Evolutionary conservation across 2,329 filamentous ascomycete genomes (phyloP).

Genomic region (Trichoderma endophyticum): DNA sequence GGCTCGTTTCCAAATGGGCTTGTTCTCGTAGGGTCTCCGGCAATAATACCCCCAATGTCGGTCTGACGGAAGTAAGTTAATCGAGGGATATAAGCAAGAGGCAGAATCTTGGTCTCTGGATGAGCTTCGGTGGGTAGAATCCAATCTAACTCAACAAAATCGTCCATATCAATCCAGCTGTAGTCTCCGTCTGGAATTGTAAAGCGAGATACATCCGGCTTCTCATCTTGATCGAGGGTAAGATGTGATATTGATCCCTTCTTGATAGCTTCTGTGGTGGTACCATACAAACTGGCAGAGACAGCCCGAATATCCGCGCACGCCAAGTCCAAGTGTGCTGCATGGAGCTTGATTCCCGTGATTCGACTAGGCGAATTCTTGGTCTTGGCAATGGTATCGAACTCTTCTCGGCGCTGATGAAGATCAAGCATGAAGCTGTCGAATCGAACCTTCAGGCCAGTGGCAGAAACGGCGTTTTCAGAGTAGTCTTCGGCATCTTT

Average conservation of each 20-base stretch:
- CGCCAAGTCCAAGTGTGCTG: slow-evolving; percentile 87
- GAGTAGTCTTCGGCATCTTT: slow-evolving; percentile 87
- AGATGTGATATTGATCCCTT: slow-evolving; percentile 52
- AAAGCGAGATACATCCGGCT: slow-evolving; percentile 78
- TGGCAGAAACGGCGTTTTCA: slow-evolving; percentile 76
- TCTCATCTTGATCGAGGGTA: slow-evolving; percentile 53
- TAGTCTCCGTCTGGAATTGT: slow-evolving; percentile 94
- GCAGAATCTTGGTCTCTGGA: slow-evolving; percentile 89
- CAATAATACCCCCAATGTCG: slow-evolving; percentile 77
- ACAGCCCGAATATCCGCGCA: slow-evolving; percentile 90
- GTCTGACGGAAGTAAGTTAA: slow-evolving; percentile 98
- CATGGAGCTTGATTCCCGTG: slow-evolving; percentile 92
- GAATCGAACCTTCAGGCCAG: slow-evolving; percentile 91
- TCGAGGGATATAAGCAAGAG: slow-evolving; percentile 86
- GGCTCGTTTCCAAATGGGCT: slow-evolving; percentile 92
- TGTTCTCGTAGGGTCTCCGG: slow-evolving; percentile 74
- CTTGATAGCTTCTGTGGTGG: slow-evolving; percentile 72
- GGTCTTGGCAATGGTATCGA: slow-evolving; percentile 75
- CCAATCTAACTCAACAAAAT: slow-evolving; percentile 98
- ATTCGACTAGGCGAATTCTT: slow-evolving; percentile 75
- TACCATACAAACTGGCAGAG: slow-evolving; percentile 82
- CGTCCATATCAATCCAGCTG: slow-evolving; percentile 98
- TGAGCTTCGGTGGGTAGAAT: slow-evolving; percentile 86
- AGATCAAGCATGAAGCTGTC: slow-evolving; percentile 98
- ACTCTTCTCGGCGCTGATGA: slow-evolving; percentile 89